These are phyloP conservation scores for Pseudoneurospora amorphoporcata DNA, from an alignment of 495 filamentous ascomycete genomes.

Conservation along the genomic window DNA sequence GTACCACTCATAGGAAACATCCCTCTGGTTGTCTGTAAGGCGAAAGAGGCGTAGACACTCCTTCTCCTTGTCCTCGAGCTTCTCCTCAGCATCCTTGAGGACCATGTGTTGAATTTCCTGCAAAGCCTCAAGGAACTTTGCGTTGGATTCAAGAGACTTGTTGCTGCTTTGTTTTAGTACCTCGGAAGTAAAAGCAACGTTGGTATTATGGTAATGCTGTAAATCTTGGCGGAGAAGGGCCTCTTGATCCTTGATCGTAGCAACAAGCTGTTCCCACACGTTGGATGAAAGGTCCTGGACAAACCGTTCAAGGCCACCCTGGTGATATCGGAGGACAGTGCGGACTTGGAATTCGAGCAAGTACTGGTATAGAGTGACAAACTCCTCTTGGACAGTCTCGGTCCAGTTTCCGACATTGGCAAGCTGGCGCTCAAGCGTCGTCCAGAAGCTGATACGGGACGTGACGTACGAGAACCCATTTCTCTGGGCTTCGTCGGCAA, in stretches of 20 bases:
- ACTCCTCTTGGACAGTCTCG: background rate
- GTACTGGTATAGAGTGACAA: background rate
- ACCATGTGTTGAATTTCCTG: background rate
- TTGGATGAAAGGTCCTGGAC: background rate
- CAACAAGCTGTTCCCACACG: background rate
- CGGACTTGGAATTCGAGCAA: background rate
- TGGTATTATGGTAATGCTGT: background rate
- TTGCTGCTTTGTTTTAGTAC: background rate
- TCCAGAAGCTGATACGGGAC: slow-evolving; percentile 14
- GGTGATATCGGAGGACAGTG: background rate
- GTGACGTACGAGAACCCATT: slow-evolving; percentile 18
- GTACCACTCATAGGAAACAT: background rate
- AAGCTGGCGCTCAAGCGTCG: slow-evolving; percentile 5
- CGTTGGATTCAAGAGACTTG: background rate
- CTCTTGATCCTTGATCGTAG: background rate
- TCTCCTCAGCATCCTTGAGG: background rate
- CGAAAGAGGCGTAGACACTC: background rate
- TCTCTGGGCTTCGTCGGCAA: slow-evolving; percentile 9
- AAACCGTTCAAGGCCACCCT: background rate
- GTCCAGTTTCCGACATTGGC: background rate
- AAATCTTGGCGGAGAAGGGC: background rate
- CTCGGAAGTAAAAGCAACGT: background rate
- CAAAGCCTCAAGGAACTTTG: background rate
- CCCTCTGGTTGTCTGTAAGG: background rate
- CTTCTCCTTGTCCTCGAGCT: background rate